Evolutionary conservation across 2,329 filamentous ascomycete species (phyloP), one percentile per base, ranked within the genome.

Genomic region (Aphanocladium album): DNA sequence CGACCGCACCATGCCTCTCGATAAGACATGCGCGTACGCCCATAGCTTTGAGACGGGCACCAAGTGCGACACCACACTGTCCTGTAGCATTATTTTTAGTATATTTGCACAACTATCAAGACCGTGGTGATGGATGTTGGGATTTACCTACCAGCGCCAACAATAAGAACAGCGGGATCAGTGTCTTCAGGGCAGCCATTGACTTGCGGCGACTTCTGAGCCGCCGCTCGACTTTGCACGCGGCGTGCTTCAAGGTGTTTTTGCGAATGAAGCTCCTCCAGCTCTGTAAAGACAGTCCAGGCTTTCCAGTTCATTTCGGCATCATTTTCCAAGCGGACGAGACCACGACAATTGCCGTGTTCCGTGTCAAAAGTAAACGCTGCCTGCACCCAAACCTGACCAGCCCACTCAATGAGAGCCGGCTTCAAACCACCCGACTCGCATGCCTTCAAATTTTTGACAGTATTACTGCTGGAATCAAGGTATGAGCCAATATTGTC

Each of bases 401-500:
- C 54, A 19, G 21, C 35, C 23, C 37, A 59, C 19, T 59, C 23
- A n/a, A 59, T 37, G 14, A 59, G 58, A 23, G 63, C 59, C 2
- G 57, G 41, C 35, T 60, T 39, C 16, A 67, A 46, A 7, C 27
- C 35, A 2, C 58, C 39, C 12, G 5, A 33, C 45, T 21, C 21
- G 59, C 30, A 23, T 52, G 57, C 17, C 46, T 37, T 46, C 62
- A 62, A 17, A 3, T 58, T 23, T 3, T 33, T 45, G 16, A 53
- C 39, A 9, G 39, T 27, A 8, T 19, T 33, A 11, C 57, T 23
- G 8, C 33, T 41, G 21, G 19, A 39, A 5, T 39, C 14, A 1
- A 68, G 39, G 30, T 64, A 66, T 14, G 50, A 39, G 37, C 37
- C 19, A 21, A 70, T 67, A 0, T 43, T 30, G 3, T 61, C 60